Base-by-base conservation (phyloP, 352 stramenopile genomes). In the Phytophthora agathidicida region DNA sequence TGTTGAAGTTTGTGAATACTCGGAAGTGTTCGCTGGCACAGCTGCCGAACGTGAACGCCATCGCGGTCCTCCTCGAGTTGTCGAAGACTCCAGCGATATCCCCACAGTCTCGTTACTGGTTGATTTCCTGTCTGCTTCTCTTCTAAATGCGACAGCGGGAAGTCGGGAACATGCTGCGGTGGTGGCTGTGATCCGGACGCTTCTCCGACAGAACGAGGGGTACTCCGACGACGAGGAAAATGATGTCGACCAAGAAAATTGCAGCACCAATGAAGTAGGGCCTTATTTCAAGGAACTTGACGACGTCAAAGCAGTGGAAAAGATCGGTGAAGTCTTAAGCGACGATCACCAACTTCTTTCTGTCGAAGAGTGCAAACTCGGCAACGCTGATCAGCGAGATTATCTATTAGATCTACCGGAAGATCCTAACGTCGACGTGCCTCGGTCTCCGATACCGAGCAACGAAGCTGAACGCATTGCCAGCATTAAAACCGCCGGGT, bases 1-100 rank as follows among this genome's bases (percentile, higher is more conserved):
- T 11, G 75, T 89, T 3, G 62, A 87, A 44, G 52, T 47, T 16
- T 73, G 72, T 23, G 72, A 85, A 42, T 85, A 76, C 43, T 51
- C 60, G 7, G 17, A 48, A 17, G 44, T 64, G 26, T 56, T 55
- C 19, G 45, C 45, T 9, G 35, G 45, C n/a, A 57, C 55, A 10
- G 44, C 52, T 13, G 28, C 24, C 9, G 37, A 58, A n/a, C 51
- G 60, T 5, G 44, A 46, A n/a, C 48, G n/a, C 5, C 28, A 54
- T 26, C 24, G 44, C 24, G 51, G 54, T 0, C 19, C 44, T 16
- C 35, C 45, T 35, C 54, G 54, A 4, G 45, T 64, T 24, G 7
- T 51, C 5, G 17, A 56, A 16, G 44, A 68, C 38, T 20, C 24
- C 8, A 16, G 14, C 1, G 35, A 41, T 20, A 37, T 14, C 5